Evolutionary conservation across 345 rosid genomes (phyloP).

Genomic region (Populus alba): DNA sequence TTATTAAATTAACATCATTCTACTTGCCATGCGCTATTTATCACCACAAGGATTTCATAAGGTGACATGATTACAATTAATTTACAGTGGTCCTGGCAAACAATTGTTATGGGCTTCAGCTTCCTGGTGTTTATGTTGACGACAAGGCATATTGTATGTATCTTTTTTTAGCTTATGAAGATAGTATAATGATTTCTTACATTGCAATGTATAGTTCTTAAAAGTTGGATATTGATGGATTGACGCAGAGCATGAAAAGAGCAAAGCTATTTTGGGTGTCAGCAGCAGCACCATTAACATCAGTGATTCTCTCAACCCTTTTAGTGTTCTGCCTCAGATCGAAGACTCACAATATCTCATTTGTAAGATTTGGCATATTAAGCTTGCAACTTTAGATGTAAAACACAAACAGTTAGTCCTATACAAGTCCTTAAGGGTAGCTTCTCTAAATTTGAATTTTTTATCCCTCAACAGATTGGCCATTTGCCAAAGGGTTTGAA

Average conservation of each 20-base stretch:
- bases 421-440: neutral
- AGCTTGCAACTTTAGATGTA: neutral
- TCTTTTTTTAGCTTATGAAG: conserved; percentile 3
- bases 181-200: neutral
- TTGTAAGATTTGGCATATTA: conserved; percentile 44
- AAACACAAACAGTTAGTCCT: neutral
- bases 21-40: neutral
- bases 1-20: neutral
- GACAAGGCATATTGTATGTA: conserved; percentile 73
- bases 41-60: neutral
- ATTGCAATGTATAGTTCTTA: neutral
- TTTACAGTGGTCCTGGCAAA: conserved; percentile 96
- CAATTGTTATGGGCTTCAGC: conserved; percentile 62
- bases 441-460: neutral
- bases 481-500: conserved; percentile 86
- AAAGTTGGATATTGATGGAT: conserved; percentile 12
- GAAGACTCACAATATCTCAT: conserved; percentile 60
- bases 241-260: conserved; percentile 66
- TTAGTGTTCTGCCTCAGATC: conserved; percentile 49
- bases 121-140: conserved; percentile 68
- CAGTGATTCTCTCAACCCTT: conserved; percentile 70
- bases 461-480: conserved; percentile 60
- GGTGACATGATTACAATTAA: neutral
- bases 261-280: conserved; percentile 96
- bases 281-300: conserved; percentile 85